Conservation (phyloP, 805 yeast genomes). For the Scheffersomyces amazonensis region DNA sequence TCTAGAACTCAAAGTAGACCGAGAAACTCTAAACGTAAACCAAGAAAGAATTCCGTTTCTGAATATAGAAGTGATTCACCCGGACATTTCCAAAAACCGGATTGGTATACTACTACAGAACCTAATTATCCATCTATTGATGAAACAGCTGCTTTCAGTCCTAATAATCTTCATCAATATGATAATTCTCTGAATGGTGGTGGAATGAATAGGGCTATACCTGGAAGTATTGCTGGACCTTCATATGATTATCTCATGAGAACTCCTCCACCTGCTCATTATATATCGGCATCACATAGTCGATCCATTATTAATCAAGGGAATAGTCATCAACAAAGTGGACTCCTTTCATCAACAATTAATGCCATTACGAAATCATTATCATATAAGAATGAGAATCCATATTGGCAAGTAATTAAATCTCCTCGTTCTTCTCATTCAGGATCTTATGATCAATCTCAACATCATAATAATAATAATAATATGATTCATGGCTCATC, state of each 20-base stretch:
- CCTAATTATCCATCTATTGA: neutral
- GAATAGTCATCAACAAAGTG: neutral
- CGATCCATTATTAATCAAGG: conserved; percentile 1
- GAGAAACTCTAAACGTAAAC: neutral
- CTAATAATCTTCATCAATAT: neutral
- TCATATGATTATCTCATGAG: conserved; percentile 1
- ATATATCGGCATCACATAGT: conserved; percentile 11
- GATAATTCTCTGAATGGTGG: neutral
- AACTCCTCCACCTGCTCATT: conserved; percentile 15
- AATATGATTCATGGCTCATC: neutral
- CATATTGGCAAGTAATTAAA: neutral
- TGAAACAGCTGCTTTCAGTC: conserved; percentile 2
- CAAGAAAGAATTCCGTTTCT: neutral
- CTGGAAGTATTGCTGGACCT: neutral
- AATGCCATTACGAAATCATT: conserved; percentile 15
- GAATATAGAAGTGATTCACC: conserved; percentile 4
- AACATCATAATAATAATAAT: neutral
- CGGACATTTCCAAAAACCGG: conserved; percentile 30
- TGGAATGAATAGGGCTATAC: neutral
- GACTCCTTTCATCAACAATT: conserved; percentile 14
- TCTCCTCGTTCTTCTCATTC: neutral
- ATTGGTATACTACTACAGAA: conserved; percentile 31
- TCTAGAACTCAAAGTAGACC: neutral
- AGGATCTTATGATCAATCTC: neutral
- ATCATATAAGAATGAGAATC: conserved; percentile 4